Percentiles rank a stretch among this genome's conserved stretches.
phyloP scores from a whole-genome alignment of 495 filamentous ascomycete genomes.

The Trichoderma erinaceum region DNA sequence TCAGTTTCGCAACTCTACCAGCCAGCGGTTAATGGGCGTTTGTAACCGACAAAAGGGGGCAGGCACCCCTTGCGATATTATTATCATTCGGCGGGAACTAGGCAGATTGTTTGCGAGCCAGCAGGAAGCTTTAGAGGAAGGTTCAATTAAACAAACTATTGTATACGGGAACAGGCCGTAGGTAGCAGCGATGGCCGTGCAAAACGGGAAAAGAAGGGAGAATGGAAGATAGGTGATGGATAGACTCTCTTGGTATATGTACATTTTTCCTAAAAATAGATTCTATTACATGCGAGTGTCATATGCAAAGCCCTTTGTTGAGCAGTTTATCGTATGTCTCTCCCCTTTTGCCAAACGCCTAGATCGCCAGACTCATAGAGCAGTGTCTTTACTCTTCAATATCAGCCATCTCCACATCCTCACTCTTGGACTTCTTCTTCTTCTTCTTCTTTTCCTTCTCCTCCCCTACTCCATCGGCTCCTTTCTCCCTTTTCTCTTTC shows the following conservation, averaged over 20 bases:
- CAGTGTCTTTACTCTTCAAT: neutral
- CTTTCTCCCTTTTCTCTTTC: conserved; percentile 15
- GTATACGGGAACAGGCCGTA: too few species aligned
- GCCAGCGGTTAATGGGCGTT: neutral
- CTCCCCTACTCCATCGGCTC: neutral
- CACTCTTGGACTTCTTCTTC: conserved; percentile 12
- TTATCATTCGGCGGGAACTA: too few species aligned
- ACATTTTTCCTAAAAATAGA: neutral
- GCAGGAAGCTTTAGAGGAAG: neutral
- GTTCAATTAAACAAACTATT: too few species aligned
- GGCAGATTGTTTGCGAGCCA: too few species aligned
- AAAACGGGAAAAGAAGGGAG: too few species aligned
- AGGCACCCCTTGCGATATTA: too few species aligned
- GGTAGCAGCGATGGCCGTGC: too few species aligned
- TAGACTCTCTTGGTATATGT: neutral
- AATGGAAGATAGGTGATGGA: too few species aligned
- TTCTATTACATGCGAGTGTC: neutral
- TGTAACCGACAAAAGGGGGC: too few species aligned
- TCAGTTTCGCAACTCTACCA: neutral
- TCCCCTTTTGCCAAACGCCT: neutral
- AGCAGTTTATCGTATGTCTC: neutral
- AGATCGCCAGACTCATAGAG: neutral
- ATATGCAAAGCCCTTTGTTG: neutral
- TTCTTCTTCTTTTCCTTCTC: conserved; percentile 12
- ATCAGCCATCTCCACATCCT: conserved; percentile 9